A percentile compares a stretch with the other conserved stretches of the same genome.
phyloP scores from a whole-genome alignment of 1,139 yeast genomes.

The Kazachstania sp. region DNA sequence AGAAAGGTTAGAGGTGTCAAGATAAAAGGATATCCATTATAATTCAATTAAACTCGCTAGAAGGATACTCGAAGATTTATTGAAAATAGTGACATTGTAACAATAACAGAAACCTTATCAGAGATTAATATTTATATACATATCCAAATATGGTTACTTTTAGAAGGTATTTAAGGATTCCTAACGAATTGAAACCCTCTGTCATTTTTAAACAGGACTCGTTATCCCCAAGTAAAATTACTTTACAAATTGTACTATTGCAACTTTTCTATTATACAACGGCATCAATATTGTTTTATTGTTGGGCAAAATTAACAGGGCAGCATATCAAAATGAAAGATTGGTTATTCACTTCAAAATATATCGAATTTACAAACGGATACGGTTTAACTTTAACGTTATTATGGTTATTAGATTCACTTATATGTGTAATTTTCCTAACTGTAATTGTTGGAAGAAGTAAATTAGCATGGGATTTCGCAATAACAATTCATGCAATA shows the following conservation, averaged over 20 bases:
- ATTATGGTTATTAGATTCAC: conserved; percentile 74
- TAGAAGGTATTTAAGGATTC: conserved; percentile 27
- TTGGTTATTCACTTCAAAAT: conserved; percentile 80
- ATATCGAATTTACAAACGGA: conserved; percentile 66
- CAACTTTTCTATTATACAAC: conserved; percentile 61
- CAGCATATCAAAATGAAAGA: conserved; percentile 44
- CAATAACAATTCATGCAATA: conserved; percentile 76
- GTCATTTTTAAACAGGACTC: conserved; percentile 33
- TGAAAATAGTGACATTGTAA: too few species aligned
- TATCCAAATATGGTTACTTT: conserved; percentile 14
- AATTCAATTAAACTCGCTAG: too few species aligned
- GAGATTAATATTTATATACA: background rate
- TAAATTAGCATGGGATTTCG: conserved; percentile 93
- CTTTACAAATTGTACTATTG: conserved; percentile 50
- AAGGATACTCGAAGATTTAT: too few species aligned
- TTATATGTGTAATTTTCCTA: conserved; percentile 69
- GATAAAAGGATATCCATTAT: too few species aligned
- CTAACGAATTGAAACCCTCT: conserved; percentile 26
- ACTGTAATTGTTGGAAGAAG: conserved; percentile 86
- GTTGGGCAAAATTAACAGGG: conserved; percentile 53
- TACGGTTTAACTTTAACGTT: conserved; percentile 66
- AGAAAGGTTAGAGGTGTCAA: too few species aligned
- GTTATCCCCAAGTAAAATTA: conserved; percentile 36
- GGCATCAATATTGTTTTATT: conserved; percentile 49
- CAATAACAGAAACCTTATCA: too few species aligned